Evolutionary conservation across 2,329 filamentous ascomycete genomes (phyloP).

Genomic region (Cercospora berteroae): DNA sequence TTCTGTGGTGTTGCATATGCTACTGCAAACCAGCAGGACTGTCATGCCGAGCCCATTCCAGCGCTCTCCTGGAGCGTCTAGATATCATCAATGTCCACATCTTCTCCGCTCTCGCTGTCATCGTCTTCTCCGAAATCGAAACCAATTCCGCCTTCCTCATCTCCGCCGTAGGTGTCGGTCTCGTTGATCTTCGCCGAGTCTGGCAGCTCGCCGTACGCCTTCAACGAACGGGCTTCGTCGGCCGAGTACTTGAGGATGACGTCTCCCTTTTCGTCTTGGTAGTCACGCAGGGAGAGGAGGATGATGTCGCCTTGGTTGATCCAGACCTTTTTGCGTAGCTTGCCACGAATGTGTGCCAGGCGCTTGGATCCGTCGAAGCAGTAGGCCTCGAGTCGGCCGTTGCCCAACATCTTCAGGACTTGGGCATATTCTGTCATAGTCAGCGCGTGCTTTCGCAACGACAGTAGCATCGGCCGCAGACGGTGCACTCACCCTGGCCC

Average conservation of each 20-base stretch:
- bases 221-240: conserved; percentile 91
- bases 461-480: background rate
- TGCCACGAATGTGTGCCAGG: conserved; percentile 83
- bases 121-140: conserved; percentile 98
- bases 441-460: background rate
- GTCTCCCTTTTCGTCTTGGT: conserved; percentile 91
- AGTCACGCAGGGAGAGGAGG: conserved; percentile 81
- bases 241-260: conserved; percentile 93
- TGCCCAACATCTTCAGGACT: conserved; percentile 93
- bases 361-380: conserved; percentile 95
- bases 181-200: conserved; percentile 99
- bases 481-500: conserved; percentile 66
- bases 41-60: background rate
- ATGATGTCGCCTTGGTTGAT: conserved; percentile 98
- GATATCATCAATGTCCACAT: conserved; percentile 95
- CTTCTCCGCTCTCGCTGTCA: conserved; percentile 62
- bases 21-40: background rate
- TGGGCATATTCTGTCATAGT: conserved; percentile 66
- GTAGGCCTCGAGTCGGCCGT: conserved; percentile 86
- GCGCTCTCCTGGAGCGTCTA: conserved; percentile 42
- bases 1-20: background rate
- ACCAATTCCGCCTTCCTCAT: conserved; percentile 91
- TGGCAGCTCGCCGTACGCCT: conserved; percentile 95
- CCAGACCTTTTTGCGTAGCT: conserved; percentile 99
- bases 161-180: conserved; percentile 88